Evolutionary conservation across 129 eudicot species (phyloP), one percentile per base, ranked within the genome.

Genomic region (Scalesia atractyloides): DNA sequence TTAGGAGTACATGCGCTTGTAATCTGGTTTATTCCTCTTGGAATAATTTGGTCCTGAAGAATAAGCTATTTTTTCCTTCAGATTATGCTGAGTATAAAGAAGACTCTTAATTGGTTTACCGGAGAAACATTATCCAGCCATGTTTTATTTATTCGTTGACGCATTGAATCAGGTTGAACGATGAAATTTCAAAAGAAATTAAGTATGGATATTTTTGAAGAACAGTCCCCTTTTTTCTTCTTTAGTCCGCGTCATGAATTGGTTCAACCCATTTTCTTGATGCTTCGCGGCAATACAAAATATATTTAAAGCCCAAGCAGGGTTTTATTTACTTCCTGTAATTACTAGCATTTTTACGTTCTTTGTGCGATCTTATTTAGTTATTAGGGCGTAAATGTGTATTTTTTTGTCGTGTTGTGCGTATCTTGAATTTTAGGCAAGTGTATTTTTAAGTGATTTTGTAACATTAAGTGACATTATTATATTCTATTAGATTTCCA

Each of bases 11-110:
- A 62, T 54, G 17, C 22, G 46, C 65, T 66, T 67, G 61, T 65
- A 76, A 67, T 16, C 74, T 56, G 70, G 62, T 46, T 73, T 26
- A 48, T 73, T 73, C 70, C 49, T 69, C n/a, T 30, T 49, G 77
- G 77, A 70, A 70, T 70, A 62, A 39, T 22, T 51, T 70, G 71
- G 66, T 51, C 30, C 60, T 41, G 41, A 63, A 43, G 77, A 70
- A 70, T 70, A 78, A 70, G 62, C 76, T 30, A 22, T 34, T 68
- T 18, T 66, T 33, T 59, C 26, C 26, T 60, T 77, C 70, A 19
- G 69, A 60, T 44, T 34, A 76, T 68, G 47, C 19, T 30, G 51
- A 34, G 58, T 41, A 12, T 56, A 77, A 63, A 50, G 39, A 68
- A 58, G 51, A 60, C 46, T 60, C 43, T 48, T 14, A 59, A 68